Evolutionary conservation across 768 basidiomycete genomes (phyloP).

Genomic region (Suillus sp.): DNA sequence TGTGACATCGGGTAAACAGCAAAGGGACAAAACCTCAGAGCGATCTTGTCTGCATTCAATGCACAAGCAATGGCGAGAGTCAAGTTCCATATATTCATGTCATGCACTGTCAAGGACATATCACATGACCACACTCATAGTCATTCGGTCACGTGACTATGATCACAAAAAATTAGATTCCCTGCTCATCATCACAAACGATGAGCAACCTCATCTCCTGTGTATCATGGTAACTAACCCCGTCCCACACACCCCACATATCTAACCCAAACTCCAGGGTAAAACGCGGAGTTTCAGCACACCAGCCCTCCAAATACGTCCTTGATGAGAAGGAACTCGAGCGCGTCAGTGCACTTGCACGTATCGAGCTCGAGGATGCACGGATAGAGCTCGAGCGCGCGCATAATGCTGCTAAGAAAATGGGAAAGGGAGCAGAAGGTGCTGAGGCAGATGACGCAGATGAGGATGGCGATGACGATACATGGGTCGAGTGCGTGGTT

Average conservation of each 20-base stretch:
- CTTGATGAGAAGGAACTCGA: conserved; percentile 89
- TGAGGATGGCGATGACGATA: conserved; percentile 50
- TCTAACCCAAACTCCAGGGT: conserved; percentile 51
- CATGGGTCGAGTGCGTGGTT: conserved; percentile 87
- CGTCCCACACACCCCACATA: background rate
- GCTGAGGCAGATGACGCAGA: conserved; percentile 62
- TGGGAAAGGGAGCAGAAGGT: conserved; percentile 67
- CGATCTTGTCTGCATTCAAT: too few species aligned
- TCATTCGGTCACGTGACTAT: background rate
- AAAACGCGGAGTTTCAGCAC: conserved; percentile 71
- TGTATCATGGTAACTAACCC: conserved; percentile 52
- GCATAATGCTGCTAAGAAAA: conserved; percentile 70
- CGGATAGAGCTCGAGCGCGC: conserved; percentile 81
- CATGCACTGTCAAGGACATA: too few species aligned
- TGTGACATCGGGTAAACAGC: too few species aligned
- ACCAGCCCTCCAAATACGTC: conserved; percentile 83
- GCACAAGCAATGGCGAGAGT: too few species aligned
- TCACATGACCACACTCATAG: too few species aligned
- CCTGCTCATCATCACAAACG: conserved; percentile 13
- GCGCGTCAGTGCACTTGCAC: conserved; percentile 84
- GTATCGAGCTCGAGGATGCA: conserved; percentile 89
- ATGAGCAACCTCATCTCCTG: conserved; percentile 81
- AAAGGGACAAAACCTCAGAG: too few species aligned
- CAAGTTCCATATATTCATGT: too few species aligned
- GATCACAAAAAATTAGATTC: conserved; percentile 4